Base-by-base conservation (phyloP, 768 basidiomycete species). In the Trametes cinnabarina region DNA sequence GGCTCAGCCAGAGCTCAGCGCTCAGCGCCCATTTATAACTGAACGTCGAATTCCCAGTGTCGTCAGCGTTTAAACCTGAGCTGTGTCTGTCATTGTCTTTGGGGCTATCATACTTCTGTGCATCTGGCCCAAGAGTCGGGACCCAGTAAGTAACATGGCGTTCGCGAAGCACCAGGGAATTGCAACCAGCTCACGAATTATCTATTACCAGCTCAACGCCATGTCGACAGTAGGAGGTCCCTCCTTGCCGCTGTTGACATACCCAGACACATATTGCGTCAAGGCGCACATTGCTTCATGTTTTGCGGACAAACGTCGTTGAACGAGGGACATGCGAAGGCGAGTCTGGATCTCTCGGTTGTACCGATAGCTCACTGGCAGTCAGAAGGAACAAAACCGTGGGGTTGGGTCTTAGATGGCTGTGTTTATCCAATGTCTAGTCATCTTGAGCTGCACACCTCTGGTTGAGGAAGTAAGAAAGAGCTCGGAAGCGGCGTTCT, bases 401-500 rank as follows among this genome's bases (percentile, higher is more conserved):
- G 54, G 57, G n/a, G 47, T 43, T 4, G 46, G 57, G 5, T 83
- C 80, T 68, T 78, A 77, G 63, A 67, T 82, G 11, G 71, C 80
- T 0, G 69, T 74, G 51, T 61, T 77, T 35, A 71, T 77, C 41
- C 70, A 73, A 51, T 83, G 82, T 81, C 57, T 76, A 17, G 72
- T 81, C 32, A 69, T 84, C 11, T 64, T 79, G 26, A 75, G 72
- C 22, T 77, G 79, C 2, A 68, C 71, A 0, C 60, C 74, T 19
- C 67, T 78, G 40, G 66, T 83, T 10, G 78, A 84, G 11, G 83
- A 85, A 47, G 64, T 86, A 19, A 74, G 79, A 19, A 76, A 68
- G 57, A 73, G 76, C 19, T 69, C 76, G 5, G 79, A 80, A 40
- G 73, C 77, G 12, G 26, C 68, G 22, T 66, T 81, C 5, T 81